These are phyloP conservation scores for Tuber borchii DNA, from an alignment of 495 filamentous ascomycete species.

Conservation along the genomic window DNA sequence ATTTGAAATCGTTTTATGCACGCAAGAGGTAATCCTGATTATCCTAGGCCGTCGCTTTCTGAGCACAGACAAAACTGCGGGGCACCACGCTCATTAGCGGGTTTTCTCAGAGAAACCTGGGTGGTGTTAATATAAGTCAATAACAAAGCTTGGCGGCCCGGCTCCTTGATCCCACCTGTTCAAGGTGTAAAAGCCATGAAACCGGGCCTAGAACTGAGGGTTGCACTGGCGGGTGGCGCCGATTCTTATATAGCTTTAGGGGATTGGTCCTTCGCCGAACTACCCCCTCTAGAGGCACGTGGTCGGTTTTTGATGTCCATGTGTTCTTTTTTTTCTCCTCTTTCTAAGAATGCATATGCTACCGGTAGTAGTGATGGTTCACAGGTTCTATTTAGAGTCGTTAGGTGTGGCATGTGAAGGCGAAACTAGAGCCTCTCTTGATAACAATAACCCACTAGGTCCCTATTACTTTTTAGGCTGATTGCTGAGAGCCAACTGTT, in stretches of 20 bases:
- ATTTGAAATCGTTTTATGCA: too few relatives aligned
- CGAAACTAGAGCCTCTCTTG: background rate
- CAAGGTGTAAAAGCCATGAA: too few relatives aligned
- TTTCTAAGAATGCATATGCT: background rate
- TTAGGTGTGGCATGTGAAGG: background rate
- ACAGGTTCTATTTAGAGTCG: conserved; percentile 12
- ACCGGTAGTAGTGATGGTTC: background rate
- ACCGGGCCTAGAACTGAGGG: too few relatives aligned
- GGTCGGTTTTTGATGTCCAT: background rate
- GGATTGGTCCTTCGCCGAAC: conserved; percentile 15
- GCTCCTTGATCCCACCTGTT: too few relatives aligned
- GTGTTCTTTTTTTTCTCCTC: background rate
- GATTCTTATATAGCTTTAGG: conserved; percentile 16
- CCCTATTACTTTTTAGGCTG: background rate
- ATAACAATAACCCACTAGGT: background rate
- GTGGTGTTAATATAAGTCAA: too few relatives aligned
- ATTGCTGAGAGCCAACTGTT: background rate
- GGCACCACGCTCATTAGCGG: too few relatives aligned
- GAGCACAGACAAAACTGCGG: too few relatives aligned
- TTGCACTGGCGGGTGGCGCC: background rate
- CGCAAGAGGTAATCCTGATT: too few relatives aligned
- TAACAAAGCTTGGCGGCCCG: too few relatives aligned
- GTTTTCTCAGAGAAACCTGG: too few relatives aligned
- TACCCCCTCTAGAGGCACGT: conserved; percentile 15
- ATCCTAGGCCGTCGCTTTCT: too few relatives aligned